These are phyloP conservation scores for Coffea canephora DNA, from an alignment of 257 asterid species.

Conservation along the genomic window DNA sequence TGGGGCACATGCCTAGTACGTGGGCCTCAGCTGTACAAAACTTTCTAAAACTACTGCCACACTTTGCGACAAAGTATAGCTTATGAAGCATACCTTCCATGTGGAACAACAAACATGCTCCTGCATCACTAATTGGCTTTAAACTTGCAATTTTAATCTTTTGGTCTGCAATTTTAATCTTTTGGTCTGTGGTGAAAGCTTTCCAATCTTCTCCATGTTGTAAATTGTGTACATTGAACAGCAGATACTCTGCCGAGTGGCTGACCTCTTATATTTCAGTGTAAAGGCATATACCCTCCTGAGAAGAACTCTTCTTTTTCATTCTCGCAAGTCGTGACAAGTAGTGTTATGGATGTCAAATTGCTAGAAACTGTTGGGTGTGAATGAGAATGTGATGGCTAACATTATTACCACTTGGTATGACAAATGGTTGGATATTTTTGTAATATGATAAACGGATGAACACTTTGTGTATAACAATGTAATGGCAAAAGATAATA, in stretches of 20 bases:
- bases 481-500: not conserved
- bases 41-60: too few species aligned
- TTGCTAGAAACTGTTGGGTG: constrained; percentile 1
- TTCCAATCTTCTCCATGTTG: not conserved
- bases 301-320: not conserved
- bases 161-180: not conserved
- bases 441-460: not conserved
- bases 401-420: not conserved
- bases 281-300: not conserved
- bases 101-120: too few species aligned
- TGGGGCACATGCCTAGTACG: too few species aligned
- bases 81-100: too few species aligned
- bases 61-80: too few species aligned
- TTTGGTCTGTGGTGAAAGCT: not conserved
- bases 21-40: too few species aligned
- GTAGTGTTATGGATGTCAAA: not conserved
- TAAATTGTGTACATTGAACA: not conserved
- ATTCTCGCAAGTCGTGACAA: not conserved
- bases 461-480: not conserved
- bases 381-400: not conserved
- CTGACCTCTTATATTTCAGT: too few species aligned
- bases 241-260: not conserved
- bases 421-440: not conserved
- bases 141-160: not conserved
- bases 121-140: not conserved